A percentile compares a stretch with the other conserved stretches of the same genome.
Evolutionary conservation across 768 basidiomycete species (phyloP).

Genomic region (Psilocybe cyanescens): DNA sequence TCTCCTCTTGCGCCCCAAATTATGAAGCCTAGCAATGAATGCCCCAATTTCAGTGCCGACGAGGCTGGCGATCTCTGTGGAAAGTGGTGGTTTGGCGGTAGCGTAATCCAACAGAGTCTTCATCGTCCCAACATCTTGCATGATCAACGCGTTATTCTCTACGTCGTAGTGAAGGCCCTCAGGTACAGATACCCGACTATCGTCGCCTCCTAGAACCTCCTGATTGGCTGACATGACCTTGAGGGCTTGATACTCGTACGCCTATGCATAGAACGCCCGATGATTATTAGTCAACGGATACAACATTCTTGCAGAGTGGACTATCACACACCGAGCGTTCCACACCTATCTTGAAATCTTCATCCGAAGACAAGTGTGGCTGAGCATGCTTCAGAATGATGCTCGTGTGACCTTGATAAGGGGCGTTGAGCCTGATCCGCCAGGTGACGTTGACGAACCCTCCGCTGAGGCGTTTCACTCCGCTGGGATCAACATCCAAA

Average conservation of each 20-base stretch:
- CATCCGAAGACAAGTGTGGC: slow-evolving; percentile 7
- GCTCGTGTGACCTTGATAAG: slow-evolving; percentile 9
- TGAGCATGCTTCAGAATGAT: slow-evolving; percentile 11
- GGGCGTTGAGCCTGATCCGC: slow-evolving; percentile 4
- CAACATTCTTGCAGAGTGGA: not conserved
- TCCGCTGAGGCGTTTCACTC: slow-evolving; percentile 7
- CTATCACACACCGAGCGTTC: slow-evolving; percentile 5
- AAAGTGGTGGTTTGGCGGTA: slow-evolving; percentile 1
- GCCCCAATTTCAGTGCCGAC: not conserved
- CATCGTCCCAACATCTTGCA: slow-evolving; percentile 8
- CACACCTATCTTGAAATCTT: slow-evolving; percentile 10
- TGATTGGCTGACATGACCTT: not conserved
- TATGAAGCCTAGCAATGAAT: not conserved
- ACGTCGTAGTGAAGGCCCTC: slow-evolving; percentile 5
- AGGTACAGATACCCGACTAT: not conserved
- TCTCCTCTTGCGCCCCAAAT: not conserved
- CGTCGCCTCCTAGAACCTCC: not conserved
- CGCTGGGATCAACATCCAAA: not conserved
- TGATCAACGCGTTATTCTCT: slow-evolving; percentile 5
- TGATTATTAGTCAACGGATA: not conserved
- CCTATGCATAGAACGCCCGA: not conserved
- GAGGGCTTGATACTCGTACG: slow-evolving; percentile 6
- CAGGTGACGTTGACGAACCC: slow-evolving; percentile 9
- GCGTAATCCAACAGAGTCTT: slow-evolving; percentile 3
- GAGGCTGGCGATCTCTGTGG: not conserved